phyloP scores from a whole-genome alignment of 345 rosid species.

The Citrus unshiu region DNA sequence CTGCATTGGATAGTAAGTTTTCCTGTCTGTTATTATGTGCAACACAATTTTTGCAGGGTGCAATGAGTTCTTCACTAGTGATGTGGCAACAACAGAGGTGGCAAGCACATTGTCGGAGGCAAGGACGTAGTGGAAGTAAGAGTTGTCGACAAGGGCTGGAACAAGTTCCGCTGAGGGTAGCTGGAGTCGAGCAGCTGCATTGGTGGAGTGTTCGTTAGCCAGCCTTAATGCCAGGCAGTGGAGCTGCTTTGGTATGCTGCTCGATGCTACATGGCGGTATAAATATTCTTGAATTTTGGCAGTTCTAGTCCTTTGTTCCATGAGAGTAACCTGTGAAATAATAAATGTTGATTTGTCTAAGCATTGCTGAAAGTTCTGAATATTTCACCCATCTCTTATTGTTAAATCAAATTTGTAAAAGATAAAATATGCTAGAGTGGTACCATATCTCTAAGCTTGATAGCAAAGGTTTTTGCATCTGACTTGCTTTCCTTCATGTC shows the following conservation, averaged over 20 bases:
- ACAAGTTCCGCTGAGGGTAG: conserved; percentile 79
- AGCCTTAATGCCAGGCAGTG: conserved; percentile 79
- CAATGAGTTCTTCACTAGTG: conserved; percentile 64
- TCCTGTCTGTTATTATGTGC: conserved; percentile 88
- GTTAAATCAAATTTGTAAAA: neutral
- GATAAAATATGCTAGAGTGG: neutral
- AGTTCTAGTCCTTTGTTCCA: conserved; percentile 87
- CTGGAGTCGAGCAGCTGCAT: conserved; percentile 95
- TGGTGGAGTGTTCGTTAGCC: conserved; percentile 84
- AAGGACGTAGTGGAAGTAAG: conserved; percentile 75
- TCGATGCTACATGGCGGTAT: conserved; percentile 89
- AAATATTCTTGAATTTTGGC: conserved; percentile 92
- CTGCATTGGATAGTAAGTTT: conserved; percentile 95
- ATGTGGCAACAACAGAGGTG: conserved; percentile 78
- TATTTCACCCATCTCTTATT: neutral
- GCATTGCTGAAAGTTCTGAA: neutral
- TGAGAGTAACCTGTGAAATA: conserved; percentile 46
- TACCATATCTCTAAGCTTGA: conserved; percentile 92
- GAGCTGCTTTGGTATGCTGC: conserved; percentile 94
- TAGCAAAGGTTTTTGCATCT: conserved; percentile 81
- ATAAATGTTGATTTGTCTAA: neutral
- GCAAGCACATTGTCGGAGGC: conserved; percentile 97
- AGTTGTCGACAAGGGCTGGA: conserved; percentile 78
- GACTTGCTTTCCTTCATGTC: conserved; percentile 51
- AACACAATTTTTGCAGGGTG: conserved; percentile 65